These are phyloP conservation scores for Euryodendron excelsum DNA, from an alignment of 148 eudicot species.

Conservation along the genomic window DNA sequence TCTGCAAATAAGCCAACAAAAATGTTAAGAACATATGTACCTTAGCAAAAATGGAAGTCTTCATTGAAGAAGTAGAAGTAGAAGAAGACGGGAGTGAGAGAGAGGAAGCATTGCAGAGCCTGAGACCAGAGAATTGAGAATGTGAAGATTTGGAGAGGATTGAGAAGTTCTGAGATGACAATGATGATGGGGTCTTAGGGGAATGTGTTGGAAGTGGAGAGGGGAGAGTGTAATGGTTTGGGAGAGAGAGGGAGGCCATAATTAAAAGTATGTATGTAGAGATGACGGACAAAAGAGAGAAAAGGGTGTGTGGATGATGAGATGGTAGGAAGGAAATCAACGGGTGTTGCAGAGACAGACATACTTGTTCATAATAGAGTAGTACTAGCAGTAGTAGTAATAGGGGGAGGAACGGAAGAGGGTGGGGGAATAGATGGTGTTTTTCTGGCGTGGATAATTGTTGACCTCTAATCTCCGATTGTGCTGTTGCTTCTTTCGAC, in stretches of 20 bases:
- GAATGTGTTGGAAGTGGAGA: constrained; percentile 41
- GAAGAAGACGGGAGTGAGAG: constrained; percentile 32
- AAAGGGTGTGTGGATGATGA: too few relatives aligned
- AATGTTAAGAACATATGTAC: constrained; percentile 33
- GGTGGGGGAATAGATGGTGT: too few relatives aligned
- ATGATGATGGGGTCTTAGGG: constrained; percentile 31
- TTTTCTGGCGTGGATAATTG: too few relatives aligned
- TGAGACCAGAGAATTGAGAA: constrained; percentile 61
- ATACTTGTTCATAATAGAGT: too few relatives aligned
- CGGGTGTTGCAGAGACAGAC: not conserved
- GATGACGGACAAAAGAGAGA: not conserved
- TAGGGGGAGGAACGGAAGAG: too few relatives aligned
- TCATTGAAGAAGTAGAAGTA: constrained; percentile 28
- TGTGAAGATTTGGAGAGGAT: constrained; percentile 48
- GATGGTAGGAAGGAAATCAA: not conserved
- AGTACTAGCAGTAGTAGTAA: too few relatives aligned
- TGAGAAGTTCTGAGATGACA: constrained; percentile 26
- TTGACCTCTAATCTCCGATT: too few relatives aligned
- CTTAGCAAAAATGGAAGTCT: constrained; percentile 53
- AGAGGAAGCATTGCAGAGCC: constrained; percentile 40
- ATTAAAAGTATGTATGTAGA: constrained; percentile 20
- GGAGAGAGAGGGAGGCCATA: constrained; percentile 62
- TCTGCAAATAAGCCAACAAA: not conserved
- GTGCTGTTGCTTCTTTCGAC: too few relatives aligned
- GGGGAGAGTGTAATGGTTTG: constrained; percentile 43